Conservation (phyloP, 345 rosid genomes). For the Chamaenerion angustifolium region DNA sequence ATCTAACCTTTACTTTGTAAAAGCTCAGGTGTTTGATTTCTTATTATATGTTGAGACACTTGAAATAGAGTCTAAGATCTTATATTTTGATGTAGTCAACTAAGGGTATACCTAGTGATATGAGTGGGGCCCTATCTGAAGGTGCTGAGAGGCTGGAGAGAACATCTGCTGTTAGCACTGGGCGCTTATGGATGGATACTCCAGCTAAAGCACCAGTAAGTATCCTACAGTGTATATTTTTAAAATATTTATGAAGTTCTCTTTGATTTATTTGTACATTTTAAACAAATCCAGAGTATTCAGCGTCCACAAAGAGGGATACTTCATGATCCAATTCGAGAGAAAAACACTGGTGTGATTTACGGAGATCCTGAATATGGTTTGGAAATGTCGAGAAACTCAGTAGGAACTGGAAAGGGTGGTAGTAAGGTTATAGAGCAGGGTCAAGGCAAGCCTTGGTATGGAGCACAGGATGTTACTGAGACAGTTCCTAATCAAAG, state of each 20-base stretch:
- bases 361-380: slow-evolving; percentile 49
- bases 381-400: slow-evolving; percentile 42
- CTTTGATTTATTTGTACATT: slow-evolving; percentile 1
- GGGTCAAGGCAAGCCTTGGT: slow-evolving; percentile 29
- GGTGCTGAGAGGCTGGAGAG: slow-evolving; percentile 42
- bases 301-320: slow-evolving; percentile 44
- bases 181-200: slow-evolving; percentile 50
- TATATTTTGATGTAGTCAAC: neutral
- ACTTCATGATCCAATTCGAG: slow-evolving; percentile 35
- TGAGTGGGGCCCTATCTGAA: slow-evolving; percentile 22
- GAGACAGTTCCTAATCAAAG: slow-evolving; percentile 45
- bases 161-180: slow-evolving; percentile 22
- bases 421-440: slow-evolving; percentile 42
- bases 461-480: slow-evolving; percentile 29
- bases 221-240: slow-evolving; percentile 6
- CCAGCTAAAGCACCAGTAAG: slow-evolving; percentile 45
- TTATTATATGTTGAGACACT: no score
- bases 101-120: slow-evolving; percentile 11
- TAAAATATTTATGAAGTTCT: no score
- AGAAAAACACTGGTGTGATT: slow-evolving; percentile 31
- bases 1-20: no score
- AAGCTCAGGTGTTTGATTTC: no score
- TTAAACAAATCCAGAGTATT: slow-evolving; percentile 18
- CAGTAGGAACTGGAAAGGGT: slow-evolving; percentile 43
- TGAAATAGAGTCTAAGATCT: neutral